Evolutionary conservation across 2,329 filamentous ascomycete species (phyloP).

Genomic region (Colletotrichum liriopes): DNA sequence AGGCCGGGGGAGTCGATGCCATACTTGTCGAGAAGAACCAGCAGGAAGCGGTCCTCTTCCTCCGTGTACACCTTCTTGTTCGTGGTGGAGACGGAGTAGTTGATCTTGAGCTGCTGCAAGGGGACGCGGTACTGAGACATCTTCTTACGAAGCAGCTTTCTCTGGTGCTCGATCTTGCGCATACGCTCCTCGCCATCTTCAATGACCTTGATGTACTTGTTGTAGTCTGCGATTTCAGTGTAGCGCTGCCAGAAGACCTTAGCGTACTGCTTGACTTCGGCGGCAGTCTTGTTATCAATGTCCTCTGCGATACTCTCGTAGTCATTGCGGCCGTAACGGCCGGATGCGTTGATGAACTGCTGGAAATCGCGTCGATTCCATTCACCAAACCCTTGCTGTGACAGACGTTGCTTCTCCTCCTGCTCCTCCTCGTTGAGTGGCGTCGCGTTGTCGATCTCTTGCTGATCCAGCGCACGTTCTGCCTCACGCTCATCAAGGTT

Average conservation of each 20-base stretch:
- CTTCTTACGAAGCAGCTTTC: slow-evolving; percentile 94
- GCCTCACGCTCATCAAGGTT: slow-evolving; percentile 88
- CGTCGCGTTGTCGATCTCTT: slow-evolving; percentile 92
- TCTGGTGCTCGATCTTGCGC: slow-evolving; percentile 90
- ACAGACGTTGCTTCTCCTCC: slow-evolving; percentile 86
- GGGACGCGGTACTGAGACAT: slow-evolving; percentile 97
- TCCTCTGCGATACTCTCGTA: slow-evolving; percentile 90
- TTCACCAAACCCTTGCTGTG: slow-evolving; percentile 87
- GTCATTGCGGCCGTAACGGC: slow-evolving; percentile 90
- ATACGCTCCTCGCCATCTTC: slow-evolving; percentile 94
- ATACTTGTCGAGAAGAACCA: slow-evolving; percentile 93
- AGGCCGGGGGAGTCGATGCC: slow-evolving; percentile 92
- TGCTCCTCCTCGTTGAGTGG: slow-evolving; percentile 91
- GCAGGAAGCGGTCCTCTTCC: slow-evolving; percentile 94
- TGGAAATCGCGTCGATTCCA: slow-evolving; percentile 99
- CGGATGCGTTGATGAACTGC: slow-evolving; percentile 96
- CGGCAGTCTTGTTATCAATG: slow-evolving; percentile 88
- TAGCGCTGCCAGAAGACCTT: slow-evolving; percentile 98
- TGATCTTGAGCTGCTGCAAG: slow-evolving; percentile 97
- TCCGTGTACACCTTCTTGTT: slow-evolving; percentile 99
- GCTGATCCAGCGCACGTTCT: slow-evolving; percentile 88
- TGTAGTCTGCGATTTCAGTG: slow-evolving; percentile 89
- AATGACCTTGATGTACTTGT: slow-evolving; percentile 90
- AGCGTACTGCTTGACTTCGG: slow-evolving; percentile 91
- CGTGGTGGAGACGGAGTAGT: slow-evolving; percentile 98